These are phyloP conservation scores for Sporisorium reilianum DNA, from an alignment of 1,284 basidiomycete species.

Conservation along the genomic window DNA sequence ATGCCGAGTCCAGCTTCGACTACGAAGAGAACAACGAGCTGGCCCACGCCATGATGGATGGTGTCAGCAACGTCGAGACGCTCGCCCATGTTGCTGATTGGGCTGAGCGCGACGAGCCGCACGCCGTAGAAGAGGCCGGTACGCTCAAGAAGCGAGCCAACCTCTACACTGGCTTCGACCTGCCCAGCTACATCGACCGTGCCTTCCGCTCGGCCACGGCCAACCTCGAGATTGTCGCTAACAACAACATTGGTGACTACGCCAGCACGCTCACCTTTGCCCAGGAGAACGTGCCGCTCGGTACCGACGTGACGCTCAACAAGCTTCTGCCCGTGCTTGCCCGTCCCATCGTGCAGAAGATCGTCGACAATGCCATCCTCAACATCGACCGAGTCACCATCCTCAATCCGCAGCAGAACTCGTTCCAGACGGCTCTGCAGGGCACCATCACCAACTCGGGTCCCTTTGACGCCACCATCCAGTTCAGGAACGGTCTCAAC, in stretches of 20 bases:
- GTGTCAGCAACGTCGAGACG: constrained; percentile 68
- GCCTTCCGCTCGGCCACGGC: constrained; percentile 78
- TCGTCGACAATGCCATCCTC: constrained; percentile 76
- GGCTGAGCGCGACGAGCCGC: constrained; percentile 40
- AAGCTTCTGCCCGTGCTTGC: constrained; percentile 80
- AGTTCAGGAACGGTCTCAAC: constrained; percentile 76
- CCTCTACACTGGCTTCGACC: constrained; percentile 75
- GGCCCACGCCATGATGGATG: constrained; percentile 53
- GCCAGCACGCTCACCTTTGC: constrained; percentile 76
- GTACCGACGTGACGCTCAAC: constrained; percentile 77
- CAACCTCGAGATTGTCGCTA: constrained; percentile 76
- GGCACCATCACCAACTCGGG: constrained; percentile 81
- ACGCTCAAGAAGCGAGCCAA: constrained; percentile 71
- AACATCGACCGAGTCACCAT: constrained; percentile 60
- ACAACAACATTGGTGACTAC: constrained; percentile 78
- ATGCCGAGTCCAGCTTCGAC: constrained; percentile 34
- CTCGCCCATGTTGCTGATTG: constrained; percentile 55
- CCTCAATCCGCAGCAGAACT: constrained; percentile 71
- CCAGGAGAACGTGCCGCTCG: constrained; percentile 75
- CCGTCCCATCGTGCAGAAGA: constrained; percentile 82
- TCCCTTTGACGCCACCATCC: constrained; percentile 80
- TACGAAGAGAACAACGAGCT: constrained; percentile 57
- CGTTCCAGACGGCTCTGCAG: constrained; percentile 76
- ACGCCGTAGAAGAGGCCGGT: constrained; percentile 56
- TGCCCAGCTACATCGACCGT: constrained; percentile 77